phyloP scores from a whole-genome alignment of 129 eudicot species.

The Logfia minima region DNA sequence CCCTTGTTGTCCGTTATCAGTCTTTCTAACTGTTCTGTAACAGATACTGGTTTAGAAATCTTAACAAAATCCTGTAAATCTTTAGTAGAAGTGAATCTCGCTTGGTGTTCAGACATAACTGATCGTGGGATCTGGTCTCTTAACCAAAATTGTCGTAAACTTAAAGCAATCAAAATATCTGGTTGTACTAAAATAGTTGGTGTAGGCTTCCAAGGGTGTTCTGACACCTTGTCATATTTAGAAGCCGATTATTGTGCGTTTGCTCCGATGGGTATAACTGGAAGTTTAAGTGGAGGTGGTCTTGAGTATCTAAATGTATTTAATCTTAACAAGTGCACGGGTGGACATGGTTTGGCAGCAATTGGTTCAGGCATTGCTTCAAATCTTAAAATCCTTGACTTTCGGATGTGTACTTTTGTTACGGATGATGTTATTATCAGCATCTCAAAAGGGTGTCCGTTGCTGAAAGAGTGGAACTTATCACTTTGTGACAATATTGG shows the following conservation, averaged over 20 bases:
- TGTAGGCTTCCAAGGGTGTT: not conserved
- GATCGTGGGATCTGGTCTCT: constrained; percentile 54
- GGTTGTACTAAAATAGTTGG: not conserved
- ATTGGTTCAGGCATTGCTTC: constrained; percentile 39
- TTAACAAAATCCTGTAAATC: constrained; percentile 45
- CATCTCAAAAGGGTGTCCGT: constrained; percentile 58
- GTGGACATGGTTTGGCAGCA: constrained; percentile 41
- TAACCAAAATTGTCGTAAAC: constrained; percentile 34
- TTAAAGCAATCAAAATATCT: not conserved
- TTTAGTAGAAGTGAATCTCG: constrained; percentile 49
- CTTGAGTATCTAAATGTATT: constrained; percentile 53
- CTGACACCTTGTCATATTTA: constrained; percentile 41
- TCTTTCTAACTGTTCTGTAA: constrained; percentile 46
- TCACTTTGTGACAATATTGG: constrained; percentile 50
- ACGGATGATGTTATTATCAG: constrained; percentile 38
- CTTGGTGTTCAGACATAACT: constrained; percentile 42
- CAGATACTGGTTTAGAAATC: constrained; percentile 44
- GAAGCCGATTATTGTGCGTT: constrained; percentile 63
- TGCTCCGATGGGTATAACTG: constrained; percentile 40
- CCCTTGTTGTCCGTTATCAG: constrained; percentile 38
- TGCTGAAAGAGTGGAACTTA: constrained; percentile 64
- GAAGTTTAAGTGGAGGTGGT: constrained; percentile 65
- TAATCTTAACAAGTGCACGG: constrained; percentile 22
- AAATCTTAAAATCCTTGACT: constrained; percentile 45
- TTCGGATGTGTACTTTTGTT: constrained; percentile 37